A percentile compares a stretch with the other conserved stretches of the same genome.
phyloP scores from a whole-genome alignment of 2,329 filamentous ascomycete species.

The Scedosporium minutisporum region DNA sequence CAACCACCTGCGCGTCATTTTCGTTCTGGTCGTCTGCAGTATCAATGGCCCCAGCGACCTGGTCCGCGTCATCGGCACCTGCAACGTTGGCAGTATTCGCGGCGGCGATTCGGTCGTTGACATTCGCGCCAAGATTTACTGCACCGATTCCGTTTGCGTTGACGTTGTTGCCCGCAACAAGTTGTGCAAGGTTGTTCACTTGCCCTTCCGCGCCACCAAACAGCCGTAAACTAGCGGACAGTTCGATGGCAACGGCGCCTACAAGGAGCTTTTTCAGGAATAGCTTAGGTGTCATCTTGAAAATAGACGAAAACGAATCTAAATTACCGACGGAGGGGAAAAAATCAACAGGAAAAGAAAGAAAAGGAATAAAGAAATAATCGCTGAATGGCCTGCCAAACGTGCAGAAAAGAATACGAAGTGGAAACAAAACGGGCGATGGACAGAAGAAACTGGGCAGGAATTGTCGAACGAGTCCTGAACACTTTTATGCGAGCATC shows the following conservation, averaged over 20 bases:
- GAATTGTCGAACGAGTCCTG: no score
- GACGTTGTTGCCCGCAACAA: not conserved
- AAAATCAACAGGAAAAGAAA: not conserved
- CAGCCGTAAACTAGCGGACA: not conserved
- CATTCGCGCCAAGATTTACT: not conserved
- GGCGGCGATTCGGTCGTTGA: not conserved
- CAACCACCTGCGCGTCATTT: no score
- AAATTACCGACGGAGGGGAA: not conserved
- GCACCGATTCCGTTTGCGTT: not conserved
- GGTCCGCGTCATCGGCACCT: no score
- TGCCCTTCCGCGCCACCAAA: not conserved
- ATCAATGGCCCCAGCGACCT: no score
- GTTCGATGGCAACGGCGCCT: not conserved
- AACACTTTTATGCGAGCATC: no score
- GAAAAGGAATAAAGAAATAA: not conserved
- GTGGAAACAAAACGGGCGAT: no score
- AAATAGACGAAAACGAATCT: not conserved
- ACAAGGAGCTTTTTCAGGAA: not conserved
- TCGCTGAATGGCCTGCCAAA: no score
- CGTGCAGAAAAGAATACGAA: no score
- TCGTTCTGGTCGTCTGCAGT: no score
- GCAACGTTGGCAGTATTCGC: not conserved
- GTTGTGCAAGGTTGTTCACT: not conserved
- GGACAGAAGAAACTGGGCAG: no score
- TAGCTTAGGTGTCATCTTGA: not conserved